A percentile compares a stretch with the other conserved stretches of the same genome.
Conservation (phyloP, 208 protist species). For the Endotrypanum monterogeii region DNA sequence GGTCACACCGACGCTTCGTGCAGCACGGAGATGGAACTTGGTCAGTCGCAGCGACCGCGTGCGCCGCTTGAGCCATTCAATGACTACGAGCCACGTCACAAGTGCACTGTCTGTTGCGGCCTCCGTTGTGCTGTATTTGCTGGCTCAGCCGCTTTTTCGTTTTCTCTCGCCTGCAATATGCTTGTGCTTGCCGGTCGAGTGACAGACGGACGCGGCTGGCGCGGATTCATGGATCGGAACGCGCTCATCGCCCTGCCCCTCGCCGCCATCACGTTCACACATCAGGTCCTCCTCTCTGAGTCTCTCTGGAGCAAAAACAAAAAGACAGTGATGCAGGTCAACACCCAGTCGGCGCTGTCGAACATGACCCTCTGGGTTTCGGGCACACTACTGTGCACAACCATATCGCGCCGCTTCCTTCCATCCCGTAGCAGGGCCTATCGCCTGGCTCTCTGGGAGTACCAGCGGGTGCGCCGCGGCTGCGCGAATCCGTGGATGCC, state of each 20-base stretch:
- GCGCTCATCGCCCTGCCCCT: slow-evolving; percentile 67
- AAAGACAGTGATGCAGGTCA: slow-evolving; percentile 71
- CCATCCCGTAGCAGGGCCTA: slow-evolving; percentile 55
- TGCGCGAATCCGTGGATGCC: slow-evolving; percentile 71
- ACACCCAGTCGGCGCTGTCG: slow-evolving; percentile 60
- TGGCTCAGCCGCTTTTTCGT: slow-evolving; percentile 37
- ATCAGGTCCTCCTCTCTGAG: slow-evolving; percentile 81
- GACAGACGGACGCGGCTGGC: slow-evolving; percentile 49
- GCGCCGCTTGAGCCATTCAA: slow-evolving; percentile 45
- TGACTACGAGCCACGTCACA: slow-evolving; percentile 58
- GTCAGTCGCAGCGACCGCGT: slow-evolving; percentile 58
- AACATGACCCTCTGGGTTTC: slow-evolving; percentile 63
- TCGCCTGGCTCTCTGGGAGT: slow-evolving; percentile 80
- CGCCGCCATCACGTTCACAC: slow-evolving; percentile 75
- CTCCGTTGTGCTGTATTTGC: slow-evolving; percentile 44
- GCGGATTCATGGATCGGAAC: slow-evolving; percentile 68
- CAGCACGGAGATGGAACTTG: slow-evolving; percentile 57
- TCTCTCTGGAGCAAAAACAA: slow-evolving; percentile 85
- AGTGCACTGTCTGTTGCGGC: slow-evolving; percentile 82
- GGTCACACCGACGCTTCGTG: background rate
- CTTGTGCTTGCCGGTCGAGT: slow-evolving; percentile 48
- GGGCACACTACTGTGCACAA: slow-evolving; percentile 48
- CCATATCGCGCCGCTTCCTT: slow-evolving; percentile 47
- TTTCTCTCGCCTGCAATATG: slow-evolving; percentile 71
- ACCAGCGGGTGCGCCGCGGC: slow-evolving; percentile 55